Percentiles rank a stretch among this genome's conserved stretches.
Conservation (phyloP, 1,284 basidiomycete genomes). For the Melampsora americana region DNA sequence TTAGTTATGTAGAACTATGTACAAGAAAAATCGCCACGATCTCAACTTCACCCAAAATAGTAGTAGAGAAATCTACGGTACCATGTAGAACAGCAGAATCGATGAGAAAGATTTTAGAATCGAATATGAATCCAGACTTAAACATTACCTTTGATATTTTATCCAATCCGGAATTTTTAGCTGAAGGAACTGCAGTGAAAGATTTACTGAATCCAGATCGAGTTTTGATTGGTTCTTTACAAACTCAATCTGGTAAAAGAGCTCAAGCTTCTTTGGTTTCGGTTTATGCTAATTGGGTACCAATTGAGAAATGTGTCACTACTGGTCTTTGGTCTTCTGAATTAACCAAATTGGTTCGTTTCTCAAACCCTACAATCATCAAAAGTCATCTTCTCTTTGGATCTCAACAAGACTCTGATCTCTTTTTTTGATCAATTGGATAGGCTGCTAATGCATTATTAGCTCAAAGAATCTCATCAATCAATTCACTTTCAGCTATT, state of each 20-base stretch:
- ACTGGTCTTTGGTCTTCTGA: constrained; percentile 99
- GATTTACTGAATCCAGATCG: constrained; percentile 89
- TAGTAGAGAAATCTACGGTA: constrained; percentile 99
- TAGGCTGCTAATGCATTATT: constrained; percentile 95
- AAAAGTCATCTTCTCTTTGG: neutral
- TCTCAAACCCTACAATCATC: neutral
- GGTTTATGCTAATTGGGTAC: constrained; percentile 95
- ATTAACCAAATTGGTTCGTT: constrained; percentile 76
- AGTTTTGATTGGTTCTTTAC: constrained; percentile 92
- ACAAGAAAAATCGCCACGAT: constrained; percentile 92
- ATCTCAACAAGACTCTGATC: neutral
- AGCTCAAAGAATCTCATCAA: constrained; percentile 87
- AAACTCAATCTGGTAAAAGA: constrained; percentile 74
- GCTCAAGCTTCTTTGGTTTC: constrained; percentile 73
- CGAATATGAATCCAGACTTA: constrained; percentile 86
- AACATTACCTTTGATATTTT: constrained; percentile 82
- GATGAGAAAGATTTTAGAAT: constrained; percentile 97
- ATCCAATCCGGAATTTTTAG: constrained; percentile 98
- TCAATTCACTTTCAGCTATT: constrained; percentile 97
- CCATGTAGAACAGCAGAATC: constrained; percentile 97
- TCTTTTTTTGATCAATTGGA: neutral
- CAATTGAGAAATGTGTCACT: constrained; percentile 75
- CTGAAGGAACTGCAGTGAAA: constrained; percentile 89
- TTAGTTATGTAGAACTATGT: constrained; percentile 89
- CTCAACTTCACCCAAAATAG: constrained; percentile 88